These are phyloP conservation scores for Kwoniella dejecticola DNA, from an alignment of 768 basidiomycete genomes.

Conservation along the genomic window DNA sequence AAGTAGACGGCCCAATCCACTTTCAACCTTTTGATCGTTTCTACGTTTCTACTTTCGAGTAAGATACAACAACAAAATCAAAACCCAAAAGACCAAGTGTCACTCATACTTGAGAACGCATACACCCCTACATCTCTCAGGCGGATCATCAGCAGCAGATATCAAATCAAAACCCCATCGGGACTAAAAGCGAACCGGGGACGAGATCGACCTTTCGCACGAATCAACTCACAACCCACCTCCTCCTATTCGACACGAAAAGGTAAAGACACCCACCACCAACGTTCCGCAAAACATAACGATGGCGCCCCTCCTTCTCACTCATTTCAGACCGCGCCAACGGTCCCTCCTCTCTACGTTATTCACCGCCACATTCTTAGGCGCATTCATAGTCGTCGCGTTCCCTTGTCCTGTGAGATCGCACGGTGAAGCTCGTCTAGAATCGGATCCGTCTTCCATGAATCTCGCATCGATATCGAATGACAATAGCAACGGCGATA, in stretches of 20 bases:
- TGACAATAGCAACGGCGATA: not conserved
- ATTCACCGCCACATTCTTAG: constrained; percentile 55
- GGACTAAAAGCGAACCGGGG: too few species aligned
- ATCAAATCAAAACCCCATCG: too few species aligned
- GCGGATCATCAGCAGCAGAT: too few species aligned
- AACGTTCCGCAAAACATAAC: not conserved
- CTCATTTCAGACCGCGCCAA: constrained; percentile 51
- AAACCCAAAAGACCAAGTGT: not conserved
- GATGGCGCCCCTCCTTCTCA: constrained; percentile 54
- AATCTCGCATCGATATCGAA: not conserved
- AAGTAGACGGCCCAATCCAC: not conserved
- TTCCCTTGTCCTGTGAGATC: constrained; percentile 54
- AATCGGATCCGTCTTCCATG: not conserved
- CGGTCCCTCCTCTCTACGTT: constrained; percentile 53
- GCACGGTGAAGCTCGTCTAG: constrained; percentile 19
- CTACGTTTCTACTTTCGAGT: not conserved
- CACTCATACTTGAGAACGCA: too few species aligned
- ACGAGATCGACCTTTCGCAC: too few species aligned
- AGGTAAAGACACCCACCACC: not conserved
- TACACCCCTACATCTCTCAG: too few species aligned
- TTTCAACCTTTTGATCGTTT: not conserved
- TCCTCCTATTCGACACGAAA: not conserved
- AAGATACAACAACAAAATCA: not conserved
- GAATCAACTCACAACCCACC: not conserved
- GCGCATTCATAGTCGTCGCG: constrained; percentile 52